These are phyloP conservation scores for Hemileccinum rubropunctum DNA, from an alignment of 768 basidiomycete genomes.

Conservation along the genomic window DNA sequence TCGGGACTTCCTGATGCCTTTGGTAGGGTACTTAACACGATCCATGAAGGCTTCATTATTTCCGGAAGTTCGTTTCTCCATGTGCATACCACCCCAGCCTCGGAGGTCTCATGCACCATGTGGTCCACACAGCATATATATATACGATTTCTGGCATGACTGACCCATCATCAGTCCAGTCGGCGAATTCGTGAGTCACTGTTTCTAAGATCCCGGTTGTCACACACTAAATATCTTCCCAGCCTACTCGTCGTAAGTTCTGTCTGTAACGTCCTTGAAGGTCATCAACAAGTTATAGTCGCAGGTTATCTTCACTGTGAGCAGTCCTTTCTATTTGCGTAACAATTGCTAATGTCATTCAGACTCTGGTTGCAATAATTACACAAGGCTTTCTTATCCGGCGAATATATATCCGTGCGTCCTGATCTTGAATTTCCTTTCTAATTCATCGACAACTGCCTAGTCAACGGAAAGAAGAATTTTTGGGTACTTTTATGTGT, in stretches of 20 bases:
- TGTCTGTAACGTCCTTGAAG: too few species aligned
- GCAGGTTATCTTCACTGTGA: neutral
- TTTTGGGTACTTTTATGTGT: neutral
- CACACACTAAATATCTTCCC: neutral
- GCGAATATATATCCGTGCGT: neutral
- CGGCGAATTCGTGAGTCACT: neutral
- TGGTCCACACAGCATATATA: neutral
- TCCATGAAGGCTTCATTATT: neutral
- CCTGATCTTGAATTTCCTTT: too few species aligned
- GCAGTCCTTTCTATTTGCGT: neutral
- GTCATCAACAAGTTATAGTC: neutral
- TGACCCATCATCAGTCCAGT: neutral
- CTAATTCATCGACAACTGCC: neutral
- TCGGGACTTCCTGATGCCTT: neutral
- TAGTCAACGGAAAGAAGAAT: neutral
- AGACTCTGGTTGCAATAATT: neutral
- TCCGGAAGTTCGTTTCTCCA: neutral
- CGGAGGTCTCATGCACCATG: neutral
- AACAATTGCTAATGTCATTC: neutral
- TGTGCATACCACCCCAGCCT: neutral
- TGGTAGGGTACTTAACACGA: neutral
- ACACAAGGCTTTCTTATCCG: neutral
- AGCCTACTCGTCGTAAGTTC: neutral
- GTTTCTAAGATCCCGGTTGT: neutral
- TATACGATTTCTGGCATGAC: neutral